Evolutionary conservation across 331 rosid genomes (phyloP).

Genomic region (Ulmus americana): DNA sequence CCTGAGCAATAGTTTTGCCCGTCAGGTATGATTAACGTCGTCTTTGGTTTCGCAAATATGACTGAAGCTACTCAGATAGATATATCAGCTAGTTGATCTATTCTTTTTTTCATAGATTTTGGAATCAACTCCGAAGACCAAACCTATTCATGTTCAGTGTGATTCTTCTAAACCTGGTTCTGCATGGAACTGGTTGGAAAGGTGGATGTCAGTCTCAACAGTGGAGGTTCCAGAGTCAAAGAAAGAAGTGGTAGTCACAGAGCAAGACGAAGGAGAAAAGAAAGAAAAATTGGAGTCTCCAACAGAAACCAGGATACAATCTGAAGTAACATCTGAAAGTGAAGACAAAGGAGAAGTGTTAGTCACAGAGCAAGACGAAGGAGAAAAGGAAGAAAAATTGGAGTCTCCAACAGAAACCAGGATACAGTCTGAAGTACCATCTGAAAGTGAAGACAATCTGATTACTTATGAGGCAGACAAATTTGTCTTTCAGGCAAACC

Average conservation of each 20-base stretch:
- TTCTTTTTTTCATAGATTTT: conserved; percentile 41
- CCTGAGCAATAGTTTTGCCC: conserved; percentile 65
- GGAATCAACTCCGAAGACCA: conserved; percentile 60
- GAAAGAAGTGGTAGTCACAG: conserved; percentile 24
- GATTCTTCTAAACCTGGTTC: conserved; percentile 67
- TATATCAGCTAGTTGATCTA: background rate
- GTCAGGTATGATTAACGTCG: conserved; percentile 46
- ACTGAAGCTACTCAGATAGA: conserved; percentile 2
- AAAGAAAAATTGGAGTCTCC: conserved; percentile 26
- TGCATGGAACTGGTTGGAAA: conserved; percentile 95
- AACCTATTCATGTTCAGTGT: conserved; percentile 56
- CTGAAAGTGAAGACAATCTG: conserved; percentile 53
- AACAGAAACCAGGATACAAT: conserved; percentile 28
- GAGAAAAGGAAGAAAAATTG: conserved; percentile 26
- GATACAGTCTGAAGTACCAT: conserved; percentile 35
- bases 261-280: conserved; percentile 35
- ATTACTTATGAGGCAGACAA: conserved; percentile 36
- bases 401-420: conserved; percentile 29
- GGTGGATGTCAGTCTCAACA: conserved; percentile 71
- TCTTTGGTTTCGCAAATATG: conserved; percentile 4
- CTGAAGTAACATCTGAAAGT: conserved; percentile 34
- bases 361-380: conserved; percentile 33
- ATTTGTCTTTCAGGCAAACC: conserved; percentile 41
- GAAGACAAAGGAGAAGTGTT: conserved; percentile 30
- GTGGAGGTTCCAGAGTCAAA: conserved; percentile 33